A percentile compares a stretch with the other conserved stretches of the same genome.
Conservation (phyloP, 495 filamentous ascomycete genomes). For the Jackrogersella minutella region DNA sequence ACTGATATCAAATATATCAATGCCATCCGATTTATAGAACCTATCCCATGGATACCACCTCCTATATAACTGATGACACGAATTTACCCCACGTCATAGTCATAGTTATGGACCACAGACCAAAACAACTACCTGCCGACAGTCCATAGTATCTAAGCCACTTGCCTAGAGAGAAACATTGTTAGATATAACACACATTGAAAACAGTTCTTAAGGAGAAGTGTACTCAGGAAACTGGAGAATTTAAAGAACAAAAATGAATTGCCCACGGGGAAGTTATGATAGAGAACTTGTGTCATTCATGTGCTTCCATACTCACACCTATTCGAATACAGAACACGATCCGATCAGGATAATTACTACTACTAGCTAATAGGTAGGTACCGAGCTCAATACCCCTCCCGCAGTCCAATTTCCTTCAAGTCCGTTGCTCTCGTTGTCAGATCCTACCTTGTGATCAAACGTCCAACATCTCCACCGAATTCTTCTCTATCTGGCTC, state of each 20-base stretch:
- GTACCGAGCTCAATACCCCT: neutral
- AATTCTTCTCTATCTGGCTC: conserved; percentile 50
- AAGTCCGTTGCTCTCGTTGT: neutral
- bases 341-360: neutral
- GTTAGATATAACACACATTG: too few species aligned
- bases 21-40: neutral
- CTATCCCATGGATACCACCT: neutral
- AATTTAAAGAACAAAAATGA: neutral
- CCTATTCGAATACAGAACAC: too few species aligned
- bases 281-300: neutral
- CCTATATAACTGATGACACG: too few species aligned
- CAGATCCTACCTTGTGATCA: neutral
- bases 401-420: neutral
- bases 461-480: conserved; percentile 44
- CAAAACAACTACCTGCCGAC: neutral
- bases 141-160: too few species aligned
- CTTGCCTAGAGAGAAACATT: too few species aligned
- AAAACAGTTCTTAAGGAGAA: neutral
- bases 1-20: neutral
- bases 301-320: too few species aligned
- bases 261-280: neutral
- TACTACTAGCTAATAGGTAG: neutral
- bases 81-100: neutral
- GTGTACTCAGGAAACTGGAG: neutral
- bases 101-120: neutral